Base-by-base conservation (phyloP, 306 rosid species). In the Boehmeria nivea region DNA sequence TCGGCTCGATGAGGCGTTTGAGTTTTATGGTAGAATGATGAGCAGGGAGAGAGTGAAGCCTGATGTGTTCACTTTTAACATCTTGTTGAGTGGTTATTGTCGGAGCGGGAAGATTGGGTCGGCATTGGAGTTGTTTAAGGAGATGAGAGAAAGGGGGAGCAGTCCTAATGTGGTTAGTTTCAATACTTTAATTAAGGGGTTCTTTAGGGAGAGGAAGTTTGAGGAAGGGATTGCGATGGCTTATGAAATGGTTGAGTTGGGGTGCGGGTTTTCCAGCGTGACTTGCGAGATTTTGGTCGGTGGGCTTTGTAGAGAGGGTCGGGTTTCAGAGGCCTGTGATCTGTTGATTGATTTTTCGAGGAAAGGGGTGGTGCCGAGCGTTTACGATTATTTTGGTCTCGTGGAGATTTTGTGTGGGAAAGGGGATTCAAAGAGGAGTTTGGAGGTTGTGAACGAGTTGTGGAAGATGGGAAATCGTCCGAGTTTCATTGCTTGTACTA, bases 81-180 rank as follows among this genome's bases (percentile, higher is more conserved):
- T 89, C 65, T 83, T 89, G 95, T 73, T 89, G 25, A 89, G 80
- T 22, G 63, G 90, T 43, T 81, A 75, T 63, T 83, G 94, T 63
- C 77, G 89, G 10, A 83, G 80, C 66, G 81, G 65, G 6, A 70
- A 51, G 54, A 83, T 89, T 2, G 63, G 6, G 4, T 51, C 64
- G 57, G 97, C 95, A 9, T 60, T 89, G 73, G 86, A 83, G 70
- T 14, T 89, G 63, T 86, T 86, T 60, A 73, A 72, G 59, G 88
- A 81, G 71, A 89, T 89, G 90, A 70, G 79, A 65, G 77, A 70
- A 63, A 71, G 59, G 57, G 90, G 95, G n/a, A 77, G 95, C 45
- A 26, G 77, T 54, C 97, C 95, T 24, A 83, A 89, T 72, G 95
- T 83, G 63, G 95, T 89, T 38, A 89, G 94, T 65, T 89, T 86